phyloP scores from a whole-genome alignment of 163 green algal species.

The Chlamydomonas reinhardtii region DNA sequence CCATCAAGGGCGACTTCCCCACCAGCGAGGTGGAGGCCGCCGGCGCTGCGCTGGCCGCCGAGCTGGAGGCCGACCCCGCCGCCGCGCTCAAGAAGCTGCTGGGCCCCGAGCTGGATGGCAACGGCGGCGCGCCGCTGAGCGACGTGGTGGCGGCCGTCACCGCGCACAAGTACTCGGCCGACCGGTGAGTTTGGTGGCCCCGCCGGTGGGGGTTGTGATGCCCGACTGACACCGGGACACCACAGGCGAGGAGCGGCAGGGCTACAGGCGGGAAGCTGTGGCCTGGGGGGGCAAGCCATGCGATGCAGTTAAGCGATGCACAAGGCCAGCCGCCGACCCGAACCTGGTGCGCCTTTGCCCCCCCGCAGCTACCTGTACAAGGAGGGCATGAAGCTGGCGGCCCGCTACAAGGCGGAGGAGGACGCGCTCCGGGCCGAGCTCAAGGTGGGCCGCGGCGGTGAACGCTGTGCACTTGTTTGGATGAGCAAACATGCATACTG shows the following conservation, averaged over 20 bases:
- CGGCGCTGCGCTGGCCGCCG: constrained; percentile 55
- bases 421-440: constrained; percentile 64
- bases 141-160: constrained; percentile 64
- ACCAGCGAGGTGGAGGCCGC: constrained; percentile 49
- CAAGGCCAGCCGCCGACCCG: too few relatives aligned
- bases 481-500: too few relatives aligned
- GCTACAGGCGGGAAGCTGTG: too few relatives aligned
- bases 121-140: constrained; percentile 58
- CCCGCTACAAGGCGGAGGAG: constrained; percentile 59
- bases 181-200: too few relatives aligned
- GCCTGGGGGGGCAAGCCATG: too few relatives aligned
- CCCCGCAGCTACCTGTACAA: constrained; percentile 57
- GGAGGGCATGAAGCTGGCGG: constrained; percentile 75
- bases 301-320: too few relatives aligned
- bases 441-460: constrained; percentile 26
- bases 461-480: too few relatives aligned
- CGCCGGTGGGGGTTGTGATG: too few relatives aligned
- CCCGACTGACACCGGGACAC: too few relatives aligned
- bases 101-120: constrained; percentile 59
- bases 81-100: constrained; percentile 65
- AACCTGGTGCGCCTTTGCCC: too few relatives aligned
- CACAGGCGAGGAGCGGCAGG: too few relatives aligned
- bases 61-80: constrained; percentile 62
- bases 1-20: constrained; percentile 59
- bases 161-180: constrained; percentile 68